These are phyloP conservation scores for Trapa incisa DNA, from an alignment of 345 rosid species.

Conservation along the genomic window DNA sequence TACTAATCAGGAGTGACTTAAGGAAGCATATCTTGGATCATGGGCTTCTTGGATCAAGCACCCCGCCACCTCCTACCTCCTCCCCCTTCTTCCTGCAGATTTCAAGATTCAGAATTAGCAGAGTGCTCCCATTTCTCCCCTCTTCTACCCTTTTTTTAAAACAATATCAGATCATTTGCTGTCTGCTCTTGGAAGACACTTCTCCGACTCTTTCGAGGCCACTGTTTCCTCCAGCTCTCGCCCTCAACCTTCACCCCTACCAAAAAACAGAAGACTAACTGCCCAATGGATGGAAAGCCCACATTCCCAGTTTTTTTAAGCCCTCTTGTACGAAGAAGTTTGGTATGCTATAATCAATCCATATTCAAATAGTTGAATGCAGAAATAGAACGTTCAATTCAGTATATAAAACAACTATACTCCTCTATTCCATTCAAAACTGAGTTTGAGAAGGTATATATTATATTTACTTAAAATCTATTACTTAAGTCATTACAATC, in stretches of 20 bases:
- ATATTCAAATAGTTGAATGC: too few relatives aligned
- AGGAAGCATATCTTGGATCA: constrained; percentile 11
- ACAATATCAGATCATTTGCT: neutral
- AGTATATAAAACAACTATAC: too few relatives aligned
- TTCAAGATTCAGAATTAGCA: neutral
- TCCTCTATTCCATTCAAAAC: too few relatives aligned
- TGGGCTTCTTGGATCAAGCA: constrained; percentile 1
- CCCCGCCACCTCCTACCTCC: neutral
- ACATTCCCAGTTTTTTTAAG: too few relatives aligned
- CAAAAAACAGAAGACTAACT: neutral
- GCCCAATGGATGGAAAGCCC: neutral
- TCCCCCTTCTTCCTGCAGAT: constrained; percentile 2
- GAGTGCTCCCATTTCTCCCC: neutral
- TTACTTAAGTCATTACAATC: too few relatives aligned
- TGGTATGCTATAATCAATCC: too few relatives aligned
- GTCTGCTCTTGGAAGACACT: constrained; percentile 24
- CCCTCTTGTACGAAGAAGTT: too few relatives aligned
- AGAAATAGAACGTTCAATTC: too few relatives aligned
- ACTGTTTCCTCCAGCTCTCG: constrained; percentile 25
- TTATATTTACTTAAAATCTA: too few relatives aligned
- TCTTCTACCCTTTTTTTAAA: neutral
- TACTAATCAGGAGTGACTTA: neutral
- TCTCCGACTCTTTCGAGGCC: constrained; percentile 22
- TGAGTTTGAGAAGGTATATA: too few relatives aligned
- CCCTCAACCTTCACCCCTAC: constrained; percentile 8